Conservation (phyloP, 169 alveolate genomes). For the Plasmodium vivax region DNA sequence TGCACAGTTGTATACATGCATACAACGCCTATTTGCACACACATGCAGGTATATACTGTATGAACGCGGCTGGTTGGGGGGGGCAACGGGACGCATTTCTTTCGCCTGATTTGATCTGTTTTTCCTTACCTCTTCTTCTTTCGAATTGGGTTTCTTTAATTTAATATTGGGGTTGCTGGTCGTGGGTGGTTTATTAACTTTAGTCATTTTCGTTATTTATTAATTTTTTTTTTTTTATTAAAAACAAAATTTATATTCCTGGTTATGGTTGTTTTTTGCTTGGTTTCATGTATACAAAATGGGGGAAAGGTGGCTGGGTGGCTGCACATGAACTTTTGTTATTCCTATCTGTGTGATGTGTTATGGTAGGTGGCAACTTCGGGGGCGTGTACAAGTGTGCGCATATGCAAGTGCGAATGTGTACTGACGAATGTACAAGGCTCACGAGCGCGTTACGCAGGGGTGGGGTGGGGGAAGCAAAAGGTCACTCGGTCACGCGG, state of each 20-base stretch:
- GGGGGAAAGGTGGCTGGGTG: background rate
- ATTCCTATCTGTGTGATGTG: background rate
- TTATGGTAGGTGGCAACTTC: background rate
- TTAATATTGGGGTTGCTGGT: conserved; percentile 40
- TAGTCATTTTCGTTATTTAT: conserved; percentile 31
- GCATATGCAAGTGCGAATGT: background rate
- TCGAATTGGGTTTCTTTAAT: conserved; percentile 42
- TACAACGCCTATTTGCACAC: background rate
- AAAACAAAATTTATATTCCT: conserved; percentile 11
- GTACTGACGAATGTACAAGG: background rate
- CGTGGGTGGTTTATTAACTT: conserved; percentile 56
- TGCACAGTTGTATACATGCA: background rate
- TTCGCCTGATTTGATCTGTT: background rate
- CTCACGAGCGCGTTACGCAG: background rate
- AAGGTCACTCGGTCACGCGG: background rate
- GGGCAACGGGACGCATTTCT: background rate
- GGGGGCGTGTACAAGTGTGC: background rate
- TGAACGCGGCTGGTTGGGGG: background rate
- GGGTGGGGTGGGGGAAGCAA: background rate
- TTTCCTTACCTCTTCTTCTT: conserved; percentile 49
- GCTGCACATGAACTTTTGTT: background rate
- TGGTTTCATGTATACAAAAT: conserved; percentile 32
- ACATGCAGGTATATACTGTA: background rate
- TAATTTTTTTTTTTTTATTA: background rate
- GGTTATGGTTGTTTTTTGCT: background rate